phyloP scores from a whole-genome alignment of 2,329 filamentous ascomycete species.

The Helotiales sp. region DNA sequence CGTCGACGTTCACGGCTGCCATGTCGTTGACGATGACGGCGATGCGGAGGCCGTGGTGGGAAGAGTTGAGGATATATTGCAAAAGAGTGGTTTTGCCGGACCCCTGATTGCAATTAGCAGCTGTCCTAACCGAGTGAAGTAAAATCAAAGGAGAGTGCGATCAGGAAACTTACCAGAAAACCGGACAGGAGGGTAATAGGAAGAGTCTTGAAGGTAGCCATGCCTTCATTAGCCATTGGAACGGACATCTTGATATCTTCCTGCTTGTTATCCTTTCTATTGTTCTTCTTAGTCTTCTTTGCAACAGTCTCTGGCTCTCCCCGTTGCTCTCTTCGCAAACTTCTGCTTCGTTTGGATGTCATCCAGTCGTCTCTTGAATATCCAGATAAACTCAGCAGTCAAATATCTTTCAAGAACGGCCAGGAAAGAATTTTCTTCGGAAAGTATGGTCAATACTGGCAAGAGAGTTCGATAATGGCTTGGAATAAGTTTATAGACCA shows the following conservation, averaged over 20 bases:
- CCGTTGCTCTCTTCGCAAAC: not conserved
- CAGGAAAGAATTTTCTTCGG: not conserved
- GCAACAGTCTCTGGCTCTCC: not conserved
- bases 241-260: not conserved
- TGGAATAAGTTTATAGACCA: not conserved
- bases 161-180: not conserved
- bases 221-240: not conserved
- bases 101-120: not conserved
- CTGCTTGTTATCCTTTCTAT: not conserved
- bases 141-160: too few relatives aligned
- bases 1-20: constrained; percentile 44
- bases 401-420: not conserved
- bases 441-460: not conserved
- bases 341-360: not conserved
- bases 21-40: constrained; percentile 79
- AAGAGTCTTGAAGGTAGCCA: not conserved
- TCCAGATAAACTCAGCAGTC: too few relatives aligned
- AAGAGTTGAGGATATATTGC: constrained; percentile 68
- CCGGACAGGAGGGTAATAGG: constrained; percentile 2
- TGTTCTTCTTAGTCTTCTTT: not conserved
- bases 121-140: not conserved
- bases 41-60: constrained; percentile 68
- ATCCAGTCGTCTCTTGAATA: not conserved
- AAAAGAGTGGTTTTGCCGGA: constrained; percentile 72
- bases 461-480: not conserved